A percentile compares a stretch with the other conserved stretches of the same genome.
Evolutionary conservation across 2,329 filamentous ascomycete species (phyloP).

Genomic region (Alternaria sp.): DNA sequence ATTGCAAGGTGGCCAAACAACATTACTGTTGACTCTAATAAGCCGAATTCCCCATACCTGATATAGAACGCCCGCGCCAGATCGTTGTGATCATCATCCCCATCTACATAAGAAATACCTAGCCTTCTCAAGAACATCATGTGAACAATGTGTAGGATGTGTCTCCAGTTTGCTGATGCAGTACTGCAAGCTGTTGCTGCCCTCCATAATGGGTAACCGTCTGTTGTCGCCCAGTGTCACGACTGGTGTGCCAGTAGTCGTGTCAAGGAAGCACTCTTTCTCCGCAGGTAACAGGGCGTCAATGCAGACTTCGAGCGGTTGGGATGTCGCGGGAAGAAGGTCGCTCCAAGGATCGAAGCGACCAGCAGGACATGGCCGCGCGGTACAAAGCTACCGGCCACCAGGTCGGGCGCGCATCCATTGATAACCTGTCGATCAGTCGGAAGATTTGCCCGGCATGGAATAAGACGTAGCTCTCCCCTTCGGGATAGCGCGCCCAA

Average conservation of each 20-base stretch:
- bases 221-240: conserved; percentile 5
- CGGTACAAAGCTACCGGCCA: conserved; percentile 18
- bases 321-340: neutral
- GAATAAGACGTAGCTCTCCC: conserved; percentile 13
- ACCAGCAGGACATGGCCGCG: conserved; percentile 16
- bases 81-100: neutral
- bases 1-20: neutral
- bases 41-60: neutral
- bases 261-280: conserved; percentile 11
- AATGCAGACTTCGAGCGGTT: conserved; percentile 4
- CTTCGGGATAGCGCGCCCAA: conserved; percentile 14
- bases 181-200: conserved; percentile 7
- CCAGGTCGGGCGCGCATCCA: conserved; percentile 14
- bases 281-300: conserved; percentile 9
- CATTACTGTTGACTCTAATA: neutral
- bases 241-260: conserved; percentile 1
- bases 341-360: conserved; percentile 8
- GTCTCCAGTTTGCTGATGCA: conserved; percentile 14
- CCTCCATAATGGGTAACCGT: conserved; percentile 4
- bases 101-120: conserved; percentile 11
- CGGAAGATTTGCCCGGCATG: conserved; percentile 18
- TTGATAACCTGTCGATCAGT: conserved; percentile 8
- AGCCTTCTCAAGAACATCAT: conserved; percentile 3
- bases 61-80: neutral
- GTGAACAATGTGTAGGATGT: conserved; percentile 5